These are phyloP conservation scores for Ogataea sp. DNA, from an alignment of 805 yeast genomes.

Conservation along the genomic window DNA sequence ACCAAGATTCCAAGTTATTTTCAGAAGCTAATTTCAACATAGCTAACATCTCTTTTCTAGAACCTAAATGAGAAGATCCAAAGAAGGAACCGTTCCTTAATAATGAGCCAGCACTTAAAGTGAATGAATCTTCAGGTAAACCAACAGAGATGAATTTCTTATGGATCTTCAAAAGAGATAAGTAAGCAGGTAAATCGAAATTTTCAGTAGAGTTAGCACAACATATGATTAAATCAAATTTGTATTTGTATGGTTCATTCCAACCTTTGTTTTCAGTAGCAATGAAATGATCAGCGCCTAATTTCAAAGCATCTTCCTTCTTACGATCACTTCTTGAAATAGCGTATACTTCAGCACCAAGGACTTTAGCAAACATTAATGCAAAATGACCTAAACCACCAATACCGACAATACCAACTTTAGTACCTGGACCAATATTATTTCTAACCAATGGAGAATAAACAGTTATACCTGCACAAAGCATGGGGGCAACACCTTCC, in stretches of 20 bases:
- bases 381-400: conserved; percentile 67
- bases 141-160: conserved; percentile 61
- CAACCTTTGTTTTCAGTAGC: conserved; percentile 37
- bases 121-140: conserved; percentile 44
- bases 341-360: conserved; percentile 56
- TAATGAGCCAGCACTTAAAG: conserved; percentile 33
- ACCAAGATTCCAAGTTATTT: conserved; percentile 53
- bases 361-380: conserved; percentile 47
- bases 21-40: conserved; percentile 60
- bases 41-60: conserved; percentile 55
- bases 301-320: conserved; percentile 40
- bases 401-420: conserved; percentile 54
- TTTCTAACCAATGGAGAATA: conserved; percentile 57
- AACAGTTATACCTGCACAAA: conserved; percentile 75
- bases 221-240: conserved; percentile 45
- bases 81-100: conserved; percentile 37
- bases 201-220: conserved; percentile 44
- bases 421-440: conserved; percentile 24
- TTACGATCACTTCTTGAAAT: conserved; percentile 44
- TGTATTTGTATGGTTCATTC: conserved; percentile 19
- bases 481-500: conserved; percentile 58
- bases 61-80: conserved; percentile 55
- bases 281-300: conserved; percentile 51
- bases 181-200: conserved; percentile 40
- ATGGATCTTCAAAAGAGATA: conserved; percentile 45